Conservation (phyloP, 148 eudicot genomes). For the Cornus suecica region DNA sequence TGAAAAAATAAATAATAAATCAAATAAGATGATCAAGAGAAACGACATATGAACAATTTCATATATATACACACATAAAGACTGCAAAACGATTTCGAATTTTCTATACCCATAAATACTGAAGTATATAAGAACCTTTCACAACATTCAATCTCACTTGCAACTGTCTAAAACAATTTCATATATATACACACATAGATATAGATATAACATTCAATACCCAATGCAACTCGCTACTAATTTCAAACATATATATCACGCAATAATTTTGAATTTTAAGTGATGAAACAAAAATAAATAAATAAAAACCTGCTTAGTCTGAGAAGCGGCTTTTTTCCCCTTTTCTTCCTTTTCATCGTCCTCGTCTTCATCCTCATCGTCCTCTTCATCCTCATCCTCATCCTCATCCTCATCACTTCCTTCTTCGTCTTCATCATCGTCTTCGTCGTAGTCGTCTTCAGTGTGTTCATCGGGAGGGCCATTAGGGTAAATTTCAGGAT, state of each 20-base stretch:
- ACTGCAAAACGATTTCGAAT: neutral
- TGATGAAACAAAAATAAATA: neutral
- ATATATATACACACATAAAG: too few relatives aligned
- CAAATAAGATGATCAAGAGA: neutral
- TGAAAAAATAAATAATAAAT: too few relatives aligned
- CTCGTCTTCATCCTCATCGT: constrained; percentile 22
- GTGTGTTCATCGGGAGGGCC: constrained; percentile 18
- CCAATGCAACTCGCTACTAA: too few relatives aligned
- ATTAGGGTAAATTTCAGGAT: constrained; percentile 66
- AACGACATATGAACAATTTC: neutral
- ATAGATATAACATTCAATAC: too few relatives aligned
- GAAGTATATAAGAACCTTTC: too few relatives aligned
- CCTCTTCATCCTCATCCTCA: constrained; percentile 26
- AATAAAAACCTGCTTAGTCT: constrained; percentile 65
- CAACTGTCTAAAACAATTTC: too few relatives aligned
- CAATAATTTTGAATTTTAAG: neutral
- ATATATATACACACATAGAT: too few relatives aligned
- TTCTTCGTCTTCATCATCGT: constrained; percentile 24
- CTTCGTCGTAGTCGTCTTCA: too few relatives aligned
- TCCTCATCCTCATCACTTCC: constrained; percentile 34
- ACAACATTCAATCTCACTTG: too few relatives aligned
- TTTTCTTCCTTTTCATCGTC: constrained; percentile 6
- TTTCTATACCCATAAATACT: neutral
- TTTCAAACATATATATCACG: too few relatives aligned
- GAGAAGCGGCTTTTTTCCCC: constrained; percentile 38